These are phyloP conservation scores for Cyberlindnera mississippiensis DNA, from an alignment of 805 yeast genomes.

Conservation along the genomic window DNA sequence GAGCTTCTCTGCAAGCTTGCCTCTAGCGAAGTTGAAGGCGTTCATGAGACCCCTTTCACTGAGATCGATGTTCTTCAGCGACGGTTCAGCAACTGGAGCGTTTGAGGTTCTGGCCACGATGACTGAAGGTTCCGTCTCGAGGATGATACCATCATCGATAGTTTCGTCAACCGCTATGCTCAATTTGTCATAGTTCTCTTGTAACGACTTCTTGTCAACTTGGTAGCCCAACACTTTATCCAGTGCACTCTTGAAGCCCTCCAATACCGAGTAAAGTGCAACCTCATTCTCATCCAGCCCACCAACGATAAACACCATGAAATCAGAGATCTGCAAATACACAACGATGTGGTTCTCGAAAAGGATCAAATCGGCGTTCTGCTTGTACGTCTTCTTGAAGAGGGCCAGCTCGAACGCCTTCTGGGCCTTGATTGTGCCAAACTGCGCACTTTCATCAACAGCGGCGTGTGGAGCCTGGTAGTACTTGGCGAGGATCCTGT, in stretches of 20 bases:
- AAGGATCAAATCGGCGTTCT: constrained; percentile 73
- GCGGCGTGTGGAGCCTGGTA: constrained; percentile 53
- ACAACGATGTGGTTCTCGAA: constrained; percentile 76
- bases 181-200: constrained; percentile 82
- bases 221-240: constrained; percentile 65
- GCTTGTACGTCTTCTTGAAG: constrained; percentile 73
- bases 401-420: constrained; percentile 69
- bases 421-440: constrained; percentile 54
- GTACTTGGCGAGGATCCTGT: constrained; percentile 80
- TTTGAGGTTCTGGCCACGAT: constrained; percentile 90
- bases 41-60: constrained; percentile 74
- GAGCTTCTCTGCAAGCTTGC: constrained; percentile 54
- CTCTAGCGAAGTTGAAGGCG: constrained; percentile 85
- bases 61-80: constrained; percentile 56
- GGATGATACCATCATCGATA: constrained; percentile 87
- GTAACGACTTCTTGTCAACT: constrained; percentile 72
- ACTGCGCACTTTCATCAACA: constrained; percentile 26
- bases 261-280: constrained; percentile 67
- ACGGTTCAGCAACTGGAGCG: constrained; percentile 69
- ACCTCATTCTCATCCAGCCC: constrained; percentile 81
- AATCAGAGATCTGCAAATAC: constrained; percentile 83
- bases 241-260: constrained; percentile 77
- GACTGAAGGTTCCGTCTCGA: constrained; percentile 84
- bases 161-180: constrained; percentile 87
- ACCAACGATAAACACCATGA: constrained; percentile 67